A percentile compares a stretch with the other conserved stretches of the same genome.
These are phyloP conservation scores for Terfezia claveryi DNA, from an alignment of 495 filamentous ascomycete genomes.

Conservation along the genomic window DNA sequence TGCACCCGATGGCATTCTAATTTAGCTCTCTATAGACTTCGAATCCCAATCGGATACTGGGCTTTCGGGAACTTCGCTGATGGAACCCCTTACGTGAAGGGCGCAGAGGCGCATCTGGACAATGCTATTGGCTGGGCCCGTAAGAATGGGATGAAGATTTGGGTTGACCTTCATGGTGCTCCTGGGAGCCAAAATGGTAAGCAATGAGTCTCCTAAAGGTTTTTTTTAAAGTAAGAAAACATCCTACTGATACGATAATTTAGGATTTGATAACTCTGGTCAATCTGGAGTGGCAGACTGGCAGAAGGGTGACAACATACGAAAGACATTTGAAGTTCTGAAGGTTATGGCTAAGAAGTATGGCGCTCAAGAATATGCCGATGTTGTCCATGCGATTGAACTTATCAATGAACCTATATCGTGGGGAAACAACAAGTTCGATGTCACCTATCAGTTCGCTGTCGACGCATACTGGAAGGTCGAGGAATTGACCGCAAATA, in stretches of 20 bases:
- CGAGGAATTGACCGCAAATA: constrained; percentile 15
- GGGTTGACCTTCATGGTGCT: constrained; percentile 22
- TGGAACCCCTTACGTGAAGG: constrained; percentile 19
- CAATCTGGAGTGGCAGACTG: constrained; percentile 20
- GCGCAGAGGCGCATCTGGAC: constrained; percentile 23
- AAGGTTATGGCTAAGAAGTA: constrained; percentile 24
- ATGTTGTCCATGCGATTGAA: constrained; percentile 25
- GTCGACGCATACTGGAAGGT: constrained; percentile 21
- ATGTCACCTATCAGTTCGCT: constrained; percentile 19
- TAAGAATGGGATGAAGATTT: constrained; percentile 21
- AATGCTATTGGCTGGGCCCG: constrained; percentile 24
- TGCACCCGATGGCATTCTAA: background rate
- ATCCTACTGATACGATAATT: background rate
- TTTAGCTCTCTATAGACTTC: constrained; percentile 6
- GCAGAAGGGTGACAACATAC: constrained; percentile 21
- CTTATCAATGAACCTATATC: constrained; percentile 24
- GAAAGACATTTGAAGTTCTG: constrained; percentile 21
- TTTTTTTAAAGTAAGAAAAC: too few species aligned
- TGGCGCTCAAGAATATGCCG: constrained; percentile 21
- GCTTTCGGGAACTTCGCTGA: constrained; percentile 20
- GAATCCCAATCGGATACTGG: constrained; percentile 27
- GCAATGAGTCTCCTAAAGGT: background rate
- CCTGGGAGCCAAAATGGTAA: constrained; percentile 25
- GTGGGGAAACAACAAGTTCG: constrained; percentile 18
- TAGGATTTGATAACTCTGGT: constrained; percentile 22